Evolutionary conservation across 1,139 yeast species (phyloP), one percentile per base, ranked within the genome.

Genomic region (Yamadazyma membranifaciens): DNA sequence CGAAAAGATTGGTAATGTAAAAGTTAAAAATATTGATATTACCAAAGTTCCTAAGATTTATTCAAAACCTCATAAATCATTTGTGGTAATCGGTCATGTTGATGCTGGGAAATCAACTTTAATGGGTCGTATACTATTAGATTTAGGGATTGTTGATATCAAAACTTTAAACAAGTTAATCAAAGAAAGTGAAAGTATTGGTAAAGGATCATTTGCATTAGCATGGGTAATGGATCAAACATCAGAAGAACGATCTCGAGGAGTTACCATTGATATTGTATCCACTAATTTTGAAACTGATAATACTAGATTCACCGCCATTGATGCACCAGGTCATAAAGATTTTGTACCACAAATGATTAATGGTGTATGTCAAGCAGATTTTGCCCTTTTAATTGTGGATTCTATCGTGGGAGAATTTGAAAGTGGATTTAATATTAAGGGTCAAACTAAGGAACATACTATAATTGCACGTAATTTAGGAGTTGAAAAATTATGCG

Each of bases 161-260:
- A 80, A 82, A 43, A 80, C 88, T 0, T 79, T 91, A 17, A 82
- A 86, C 55, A 87, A 85, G 56, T 67, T 87, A 47, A 80, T 87
- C 41, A 80, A 81, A 50, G 97, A 92, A 54, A 83, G 95, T 38
- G 88, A 85, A 43, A 77, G 75, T 43, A 75, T 79, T 1, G 98
- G 98, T 6, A 94, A 92, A 57, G 84, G 89, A 1, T 89, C 98
- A 1, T 94, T 94, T 64, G 95, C 96, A 11, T 72, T 91, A 41
- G 98, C 98, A 0, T 94, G 99, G 99, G 82, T 92, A 10, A 80
- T 92, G 87, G 99, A 94, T 60, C 96, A 91, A 62, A 89, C 98
- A 0, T 68, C 76, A 1, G 98, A 92, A 59, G 99, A 94, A 63
- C 77, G 99, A 52, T 62, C 75, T 6, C 66, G 91, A 48, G 98